Evolutionary conservation across 805 yeast genomes (phyloP), one percentile per base, ranked within the genome.

Genomic region (Candida sonorensis): DNA sequence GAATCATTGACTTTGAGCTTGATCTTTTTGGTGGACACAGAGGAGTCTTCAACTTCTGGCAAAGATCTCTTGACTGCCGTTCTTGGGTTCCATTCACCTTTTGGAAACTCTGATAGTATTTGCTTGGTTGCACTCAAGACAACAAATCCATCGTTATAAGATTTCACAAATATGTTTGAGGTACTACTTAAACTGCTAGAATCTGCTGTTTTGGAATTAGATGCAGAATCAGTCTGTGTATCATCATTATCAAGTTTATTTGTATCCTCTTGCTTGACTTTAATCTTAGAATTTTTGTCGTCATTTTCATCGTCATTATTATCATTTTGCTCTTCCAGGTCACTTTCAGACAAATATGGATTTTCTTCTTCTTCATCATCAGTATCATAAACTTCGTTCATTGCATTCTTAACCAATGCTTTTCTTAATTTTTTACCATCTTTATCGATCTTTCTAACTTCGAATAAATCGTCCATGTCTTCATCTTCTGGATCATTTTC

Each of bases 371-470:
- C 75, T 34, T 86, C 92, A 33, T 84, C 90, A 42, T 83, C 94
- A 33, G 81, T 74, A 46, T 87, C 97, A 46, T 90, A 87, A 29
- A 85, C 88, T 26, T 81, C 94, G 45, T 80, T 81, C 57, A 85
- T 78, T 55, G 90, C 97, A 19, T 90, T 76, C 46, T 86, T 80
- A 41, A 81, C 77, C 46, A 92, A 67, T 2, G 92, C 87, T 55
- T 82, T 82, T 46, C 86, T 76, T 38, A 90, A 72, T 52, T 80
- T 81, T 51, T 78, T 80, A 45, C 97, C 97, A 55, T 86, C 96
- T 50, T 82, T 85, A 57, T 88, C 95, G 28, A 87, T 83, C 53
- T 85, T 77, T 17, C 77, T 75, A 9, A 51, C 46, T 37, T 75
- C 83, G 45, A 81, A 81, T 35, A 81, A 57, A 41, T 84, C 94